Evolutionary conservation across 2,329 filamentous ascomycete species (phyloP).

Genomic region (Capronia americana): DNA sequence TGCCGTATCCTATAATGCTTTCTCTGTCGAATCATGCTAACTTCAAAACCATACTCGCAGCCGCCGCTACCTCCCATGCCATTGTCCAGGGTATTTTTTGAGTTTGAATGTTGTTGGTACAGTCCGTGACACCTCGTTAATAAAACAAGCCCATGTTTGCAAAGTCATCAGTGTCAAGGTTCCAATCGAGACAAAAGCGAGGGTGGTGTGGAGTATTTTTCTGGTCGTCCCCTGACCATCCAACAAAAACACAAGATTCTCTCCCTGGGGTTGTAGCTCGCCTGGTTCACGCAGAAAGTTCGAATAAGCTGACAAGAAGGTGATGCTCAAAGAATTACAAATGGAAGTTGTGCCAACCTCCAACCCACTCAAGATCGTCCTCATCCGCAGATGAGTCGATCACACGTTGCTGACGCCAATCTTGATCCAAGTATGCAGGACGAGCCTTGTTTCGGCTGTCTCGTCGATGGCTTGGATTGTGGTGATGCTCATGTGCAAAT

Average conservation of each 20-base stretch:
- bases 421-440: conserved; percentile 51
- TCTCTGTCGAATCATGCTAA: conserved; percentile 18
- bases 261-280: conserved; percentile 25
- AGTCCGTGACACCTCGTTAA: conserved; percentile 41
- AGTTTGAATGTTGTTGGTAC: conserved; percentile 39
- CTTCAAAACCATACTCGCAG: conserved; percentile 19
- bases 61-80: conserved; percentile 29
- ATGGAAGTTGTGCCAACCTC: conserved; percentile 79
- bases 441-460: conserved; percentile 47
- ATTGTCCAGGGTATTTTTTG: conserved; percentile 26
- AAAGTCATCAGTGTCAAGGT: conserved; percentile 42
- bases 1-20: conserved; percentile 32
- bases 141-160: conserved; percentile 33
- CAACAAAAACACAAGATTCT: conserved; percentile 23
- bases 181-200: conserved; percentile 40
- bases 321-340: conserved; percentile 56
- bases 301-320: conserved; percentile 34
- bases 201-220: conserved; percentile 35
- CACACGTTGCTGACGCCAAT: conserved; percentile 53
- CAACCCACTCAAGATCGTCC: conserved; percentile 91
- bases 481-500: conserved; percentile 48
- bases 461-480: conserved; percentile 43
- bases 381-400: conserved; percentile 50
- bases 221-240: conserved; percentile 22
- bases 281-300: conserved; percentile 32